Base-by-base conservation (phyloP, 2,329 filamentous ascomycete species). In the Aspergillus pseudotamarii region DNA sequence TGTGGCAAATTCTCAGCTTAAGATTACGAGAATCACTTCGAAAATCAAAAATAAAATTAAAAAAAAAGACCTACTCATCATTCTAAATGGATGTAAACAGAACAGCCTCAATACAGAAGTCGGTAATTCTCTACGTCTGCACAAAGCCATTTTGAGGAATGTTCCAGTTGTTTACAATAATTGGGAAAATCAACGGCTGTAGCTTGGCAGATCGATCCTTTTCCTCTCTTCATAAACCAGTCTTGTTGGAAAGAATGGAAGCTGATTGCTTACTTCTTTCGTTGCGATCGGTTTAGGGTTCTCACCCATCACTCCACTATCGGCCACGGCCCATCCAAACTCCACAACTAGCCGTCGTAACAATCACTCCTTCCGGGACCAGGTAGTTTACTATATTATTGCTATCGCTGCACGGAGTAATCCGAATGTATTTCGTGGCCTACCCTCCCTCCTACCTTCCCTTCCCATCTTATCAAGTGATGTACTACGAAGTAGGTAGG, bases 311-410 rank as follows among this genome's bases (percentile, higher is more conserved):
- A 58, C 59, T 58, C 55, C 59, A 58, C 59, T 30, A 41, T 43
- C 36, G 45, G 45, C 32, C 45, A 58, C n/a, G 55, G 36, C 59
- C 59, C 59, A 51, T 57, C 38, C 28, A 12, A 32, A 54, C 53
- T 61, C 59, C 59, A 61, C 59, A 61, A 11, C 36, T 58, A 61
- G 30, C 59, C 59, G 59, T 54, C 34, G 30, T 55, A 61, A 58
- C 36, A 48, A 48, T 48, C 26, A 32, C 38, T 6, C 12, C 26
- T 36, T 28, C 19, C 34, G 34, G 12, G 12, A 36, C 34, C 12
- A 12, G 34, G 34, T 14, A 14, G 34, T 36, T 14, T 5, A 14
- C 34, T 12, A 36, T 36, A 36, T 36, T 36, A 36, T 16, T 16
- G 34, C 14, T 36, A 36, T 36, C 12, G 14, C 34, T 16, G 34